phyloP scores from a whole-genome alignment of 2,329 filamentous ascomycete genomes.

The Teratosphaeria destructans region DNA sequence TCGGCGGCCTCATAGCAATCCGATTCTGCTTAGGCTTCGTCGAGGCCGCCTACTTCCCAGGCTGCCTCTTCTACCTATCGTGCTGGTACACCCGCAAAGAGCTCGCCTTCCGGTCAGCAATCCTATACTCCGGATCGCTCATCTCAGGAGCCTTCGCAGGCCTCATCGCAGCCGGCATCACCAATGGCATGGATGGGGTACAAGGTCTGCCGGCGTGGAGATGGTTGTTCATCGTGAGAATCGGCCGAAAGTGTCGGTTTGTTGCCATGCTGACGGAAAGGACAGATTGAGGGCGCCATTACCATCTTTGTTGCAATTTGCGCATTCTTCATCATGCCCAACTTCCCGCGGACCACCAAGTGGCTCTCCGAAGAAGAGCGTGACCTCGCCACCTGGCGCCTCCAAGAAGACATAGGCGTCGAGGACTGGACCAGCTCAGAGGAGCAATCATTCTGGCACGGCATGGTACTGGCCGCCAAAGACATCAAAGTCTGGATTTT shows the following conservation, averaged over 20 bases:
- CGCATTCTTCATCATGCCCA: slow-evolving; percentile 27
- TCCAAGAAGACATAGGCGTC: slow-evolving; percentile 24
- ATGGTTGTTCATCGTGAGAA: slow-evolving; percentile 12
- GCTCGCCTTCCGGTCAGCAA: slow-evolving; percentile 40
- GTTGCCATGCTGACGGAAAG: slow-evolving; percentile 28
- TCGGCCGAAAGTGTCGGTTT: background rate
- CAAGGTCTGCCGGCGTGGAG: slow-evolving; percentile 26
- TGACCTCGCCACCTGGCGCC: slow-evolving; percentile 20
- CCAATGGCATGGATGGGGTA: slow-evolving; percentile 28
- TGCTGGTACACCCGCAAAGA: slow-evolving; percentile 40
- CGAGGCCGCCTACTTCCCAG: slow-evolving; percentile 37
- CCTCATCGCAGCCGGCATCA: slow-evolving; percentile 43
- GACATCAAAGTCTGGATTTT: slow-evolving; percentile 27
- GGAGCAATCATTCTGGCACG: slow-evolving; percentile 23
- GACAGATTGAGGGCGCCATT: slow-evolving; percentile 17
- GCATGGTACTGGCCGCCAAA: slow-evolving; percentile 21
- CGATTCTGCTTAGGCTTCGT: slow-evolving; percentile 32
- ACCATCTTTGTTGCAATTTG: slow-evolving; percentile 23
- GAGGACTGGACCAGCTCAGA: slow-evolving; percentile 23
- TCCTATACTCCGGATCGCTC: slow-evolving; percentile 43
- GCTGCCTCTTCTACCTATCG: slow-evolving; percentile 29
- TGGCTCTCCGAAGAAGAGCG: slow-evolving; percentile 24
- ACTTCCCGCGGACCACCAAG: slow-evolving; percentile 26
- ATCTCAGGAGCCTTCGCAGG: slow-evolving; percentile 44
- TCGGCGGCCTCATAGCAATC: slow-evolving; percentile 26